Conservation (phyloP, 2,329 filamentous ascomycete species). For the Metarhizium album region DNA sequence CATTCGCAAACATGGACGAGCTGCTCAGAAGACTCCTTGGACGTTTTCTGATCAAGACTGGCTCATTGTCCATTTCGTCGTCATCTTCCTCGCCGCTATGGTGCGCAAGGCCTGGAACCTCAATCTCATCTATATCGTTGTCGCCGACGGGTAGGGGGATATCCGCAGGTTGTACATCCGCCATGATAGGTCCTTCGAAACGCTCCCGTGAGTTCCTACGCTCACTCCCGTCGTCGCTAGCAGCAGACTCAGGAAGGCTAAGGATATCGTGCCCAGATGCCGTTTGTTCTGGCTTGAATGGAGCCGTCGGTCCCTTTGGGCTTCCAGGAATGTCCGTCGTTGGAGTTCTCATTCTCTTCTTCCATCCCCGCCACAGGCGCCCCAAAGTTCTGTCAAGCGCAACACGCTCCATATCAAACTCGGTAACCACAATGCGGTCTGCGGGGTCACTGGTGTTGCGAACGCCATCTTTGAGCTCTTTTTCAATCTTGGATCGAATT, state of each 20-base stretch:
- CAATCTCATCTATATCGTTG: conserved; percentile 68
- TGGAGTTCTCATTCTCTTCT: conserved; percentile 64
- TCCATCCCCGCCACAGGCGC: conserved; percentile 88
- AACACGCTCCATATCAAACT: conserved; percentile 85
- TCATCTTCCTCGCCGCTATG: conserved; percentile 53
- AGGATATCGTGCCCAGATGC: conserved; percentile 25
- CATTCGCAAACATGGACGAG: conserved; percentile 13
- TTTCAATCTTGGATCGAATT: conserved; percentile 46
- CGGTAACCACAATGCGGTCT: conserved; percentile 71
- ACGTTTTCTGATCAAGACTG: conserved; percentile 23
- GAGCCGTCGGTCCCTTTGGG: conserved; percentile 32
- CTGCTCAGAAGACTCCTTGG: conserved; percentile 33
- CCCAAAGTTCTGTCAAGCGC: conserved; percentile 83
- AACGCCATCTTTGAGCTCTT: conserved; percentile 43
- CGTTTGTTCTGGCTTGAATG: conserved; percentile 23
- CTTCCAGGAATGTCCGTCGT: conserved; percentile 34
- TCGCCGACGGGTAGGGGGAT: conserved; percentile 59
- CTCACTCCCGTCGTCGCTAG: conserved; percentile 6
- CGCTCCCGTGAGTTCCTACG: conserved; percentile 9
- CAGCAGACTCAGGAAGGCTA: conserved; percentile 6
- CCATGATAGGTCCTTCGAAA: conserved; percentile 10
- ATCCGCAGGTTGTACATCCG: conserved; percentile 23
- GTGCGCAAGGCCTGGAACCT: conserved; percentile 57
- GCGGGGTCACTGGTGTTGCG: conserved; percentile 36
- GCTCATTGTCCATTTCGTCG: conserved; percentile 26